A percentile compares a stretch with the other conserved stretches of the same genome.
Conservation (phyloP, 73 alveolate species). For the Durusdinium trenchii region DNA sequence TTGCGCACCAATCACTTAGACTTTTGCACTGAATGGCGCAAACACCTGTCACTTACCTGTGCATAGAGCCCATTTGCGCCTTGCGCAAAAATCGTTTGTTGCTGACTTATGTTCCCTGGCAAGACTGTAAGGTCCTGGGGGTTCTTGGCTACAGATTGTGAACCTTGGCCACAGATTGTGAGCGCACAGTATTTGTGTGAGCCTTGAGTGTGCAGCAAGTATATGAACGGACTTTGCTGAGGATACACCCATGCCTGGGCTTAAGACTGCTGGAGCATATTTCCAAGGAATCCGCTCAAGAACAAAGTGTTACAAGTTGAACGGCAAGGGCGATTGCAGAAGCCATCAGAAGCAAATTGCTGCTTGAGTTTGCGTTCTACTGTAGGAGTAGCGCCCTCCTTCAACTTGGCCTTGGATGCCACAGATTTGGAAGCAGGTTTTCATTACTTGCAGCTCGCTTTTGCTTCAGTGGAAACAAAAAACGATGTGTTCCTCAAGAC, state of each 20-base stretch:
- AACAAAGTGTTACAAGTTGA: too few relatives aligned
- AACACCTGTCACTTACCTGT: too few relatives aligned
- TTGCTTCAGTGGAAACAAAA: neutral
- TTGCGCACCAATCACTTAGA: too few relatives aligned
- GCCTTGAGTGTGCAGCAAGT: neutral
- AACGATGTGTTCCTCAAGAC: neutral
- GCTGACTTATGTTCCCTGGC: too few relatives aligned
- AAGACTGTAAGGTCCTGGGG: conserved; percentile 66
- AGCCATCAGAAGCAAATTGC: neutral
- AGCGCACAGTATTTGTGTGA: neutral
- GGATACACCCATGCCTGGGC: conserved; percentile 48
- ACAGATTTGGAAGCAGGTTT: conserved; percentile 54
- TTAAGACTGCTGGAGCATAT: conserved; percentile 51
- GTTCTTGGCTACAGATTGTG: conserved; percentile 54
- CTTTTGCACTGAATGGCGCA: too few relatives aligned
- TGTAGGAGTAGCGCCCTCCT: conserved; percentile 39
- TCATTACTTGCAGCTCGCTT: conserved; percentile 5
- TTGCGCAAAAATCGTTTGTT: too few relatives aligned
- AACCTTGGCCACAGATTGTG: neutral
- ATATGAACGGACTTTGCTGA: neutral
- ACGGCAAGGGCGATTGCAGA: too few relatives aligned
- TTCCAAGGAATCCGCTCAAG: conserved; percentile 1
- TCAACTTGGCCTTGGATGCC: conserved; percentile 55
- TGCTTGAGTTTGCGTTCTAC: neutral
- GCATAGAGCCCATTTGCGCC: too few relatives aligned